These are phyloP conservation scores for Yarrowia galli DNA, from an alignment of 1,139 yeast genomes.

Conservation along the genomic window DNA sequence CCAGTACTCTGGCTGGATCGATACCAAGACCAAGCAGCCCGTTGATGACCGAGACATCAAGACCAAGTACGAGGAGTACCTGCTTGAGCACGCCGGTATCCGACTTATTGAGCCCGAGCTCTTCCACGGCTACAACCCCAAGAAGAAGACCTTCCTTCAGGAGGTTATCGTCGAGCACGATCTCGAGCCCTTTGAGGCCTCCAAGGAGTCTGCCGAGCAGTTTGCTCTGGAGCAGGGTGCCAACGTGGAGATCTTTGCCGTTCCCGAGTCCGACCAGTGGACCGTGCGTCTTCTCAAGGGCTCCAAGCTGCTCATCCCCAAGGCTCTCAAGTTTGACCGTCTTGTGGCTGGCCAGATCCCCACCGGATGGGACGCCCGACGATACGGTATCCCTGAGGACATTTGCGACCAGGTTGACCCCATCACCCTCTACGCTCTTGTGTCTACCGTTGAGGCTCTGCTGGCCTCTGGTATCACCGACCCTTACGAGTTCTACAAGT, in stretches of 20 bases:
- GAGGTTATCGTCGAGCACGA: slow-evolving; percentile 97
- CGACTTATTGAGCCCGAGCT: slow-evolving; percentile 96
- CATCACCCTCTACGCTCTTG: slow-evolving; percentile 88
- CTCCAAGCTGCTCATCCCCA: slow-evolving; percentile 88
- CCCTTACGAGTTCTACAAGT: slow-evolving; percentile 97
- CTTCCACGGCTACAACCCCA: slow-evolving; percentile 92
- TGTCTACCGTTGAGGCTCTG: slow-evolving; percentile 93
- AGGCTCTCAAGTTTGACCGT: slow-evolving; percentile 94
- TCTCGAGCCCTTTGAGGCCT: slow-evolving; percentile 92
- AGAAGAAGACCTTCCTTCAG: slow-evolving; percentile 89
- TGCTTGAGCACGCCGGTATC: slow-evolving; percentile 93
- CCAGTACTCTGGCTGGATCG: slow-evolving; percentile 95
- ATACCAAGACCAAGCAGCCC: slow-evolving; percentile 88
- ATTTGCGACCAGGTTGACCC: slow-evolving; percentile 95
- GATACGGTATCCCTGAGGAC: slow-evolving; percentile 94
- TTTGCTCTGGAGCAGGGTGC: slow-evolving; percentile 95
- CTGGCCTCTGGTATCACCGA: slow-evolving; percentile 94
- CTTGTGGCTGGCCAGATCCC: slow-evolving; percentile 99
- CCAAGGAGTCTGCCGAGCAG: slow-evolving; percentile 94
- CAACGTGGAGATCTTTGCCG: slow-evolving; percentile 88
- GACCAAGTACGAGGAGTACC: slow-evolving; percentile 85
- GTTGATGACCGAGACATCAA: slow-evolving; percentile 95
- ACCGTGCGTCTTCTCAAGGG: slow-evolving; percentile 91
- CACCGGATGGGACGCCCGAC: slow-evolving; percentile 96
- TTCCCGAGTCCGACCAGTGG: slow-evolving; percentile 89